Base-by-base conservation (phyloP, 306 rosid species). In the Cucumis hystrix region DNA sequence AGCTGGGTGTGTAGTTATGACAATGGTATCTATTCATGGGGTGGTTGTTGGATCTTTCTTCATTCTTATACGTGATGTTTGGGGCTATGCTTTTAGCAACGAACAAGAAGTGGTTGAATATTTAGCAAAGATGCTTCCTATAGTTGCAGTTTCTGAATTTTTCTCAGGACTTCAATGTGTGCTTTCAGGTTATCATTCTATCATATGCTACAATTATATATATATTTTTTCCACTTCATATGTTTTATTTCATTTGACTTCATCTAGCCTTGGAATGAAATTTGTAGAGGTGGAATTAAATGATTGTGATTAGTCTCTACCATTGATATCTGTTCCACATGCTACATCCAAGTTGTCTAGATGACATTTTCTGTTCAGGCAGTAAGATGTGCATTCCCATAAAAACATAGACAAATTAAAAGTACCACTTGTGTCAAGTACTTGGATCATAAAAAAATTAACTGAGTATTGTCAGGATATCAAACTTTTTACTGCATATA, bases 31-130 rank as follows among this genome's bases (percentile, higher is more conserved):
- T 63, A 75, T 80, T 2, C 89, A 82, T 58, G 96, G 92, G 43
- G 1, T 66, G 63, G 30, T 88, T 45, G 75, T 88, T 28, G 93
- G 86, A 79, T 4, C 75, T 9, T 72, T 82, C 49, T 23, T 90
- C 23, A 86, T 92, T 39, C 72, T 90, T 33, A 75, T 88, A 71
- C 85, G 93, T 68, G 82, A 90, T 68, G 62, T 88, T 64, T 90
- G 96, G 97, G 96, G 96, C 68, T 73, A 87, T 54, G 93, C 93
- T 15, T 90, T 81, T 59, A 87, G 89, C 82, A 82, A 83, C 40
- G 89, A 86, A 72, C 49, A 10, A 71, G 91, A 92, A 81, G 92
- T 92, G 51, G 85, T 86, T 77, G 80, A 64, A 75, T 86, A 88
- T 69, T 84, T 90, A 18, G 91, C 93, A 33, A 47, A 1, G 75